phyloP scores from a whole-genome alignment of 1,139 yeast species.

The Geotrichum phurueaensis region DNA sequence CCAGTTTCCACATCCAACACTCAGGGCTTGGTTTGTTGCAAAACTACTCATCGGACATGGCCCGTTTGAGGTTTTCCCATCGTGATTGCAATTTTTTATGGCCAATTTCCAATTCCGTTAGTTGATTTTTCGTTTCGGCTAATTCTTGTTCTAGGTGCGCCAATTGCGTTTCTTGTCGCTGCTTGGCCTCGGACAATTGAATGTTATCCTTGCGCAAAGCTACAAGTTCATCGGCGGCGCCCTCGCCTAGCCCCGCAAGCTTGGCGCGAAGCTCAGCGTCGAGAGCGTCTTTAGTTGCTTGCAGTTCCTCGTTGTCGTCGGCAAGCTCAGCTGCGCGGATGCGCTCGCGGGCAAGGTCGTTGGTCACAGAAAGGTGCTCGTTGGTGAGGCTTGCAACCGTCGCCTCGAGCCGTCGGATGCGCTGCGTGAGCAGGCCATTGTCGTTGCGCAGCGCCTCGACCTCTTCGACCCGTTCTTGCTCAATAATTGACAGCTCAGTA shows the following conservation, averaged over 20 bases:
- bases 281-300: constrained; percentile 48
- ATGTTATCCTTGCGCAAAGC: constrained; percentile 44
- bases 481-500: constrained; percentile 62
- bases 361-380: constrained; percentile 74
- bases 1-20: background rate
- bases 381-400: constrained; percentile 61
- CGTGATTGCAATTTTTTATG: background rate
- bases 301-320: constrained; percentile 57
- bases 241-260: constrained; percentile 13
- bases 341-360: constrained; percentile 62
- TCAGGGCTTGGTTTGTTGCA: too few relatives aligned
- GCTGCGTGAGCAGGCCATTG: constrained; percentile 69
- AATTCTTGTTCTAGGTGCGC: constrained; percentile 33
- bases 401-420: constrained; percentile 68
- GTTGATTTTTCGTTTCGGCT: constrained; percentile 25
- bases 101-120: constrained; percentile 7
- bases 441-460: constrained; percentile 56
- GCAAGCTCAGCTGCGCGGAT: constrained; percentile 58
- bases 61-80: constrained; percentile 5
- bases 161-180: constrained; percentile 32
- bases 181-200: constrained; percentile 35
- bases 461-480: constrained; percentile 62
- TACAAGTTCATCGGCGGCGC: constrained; percentile 29
- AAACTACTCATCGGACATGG: constrained; percentile 4
- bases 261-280: constrained; percentile 28